A percentile compares a stretch with the other conserved stretches of the same genome.
phyloP scores from a whole-genome alignment of 2,329 filamentous ascomycete genomes.

The Reticulascus tulasneorum region DNA sequence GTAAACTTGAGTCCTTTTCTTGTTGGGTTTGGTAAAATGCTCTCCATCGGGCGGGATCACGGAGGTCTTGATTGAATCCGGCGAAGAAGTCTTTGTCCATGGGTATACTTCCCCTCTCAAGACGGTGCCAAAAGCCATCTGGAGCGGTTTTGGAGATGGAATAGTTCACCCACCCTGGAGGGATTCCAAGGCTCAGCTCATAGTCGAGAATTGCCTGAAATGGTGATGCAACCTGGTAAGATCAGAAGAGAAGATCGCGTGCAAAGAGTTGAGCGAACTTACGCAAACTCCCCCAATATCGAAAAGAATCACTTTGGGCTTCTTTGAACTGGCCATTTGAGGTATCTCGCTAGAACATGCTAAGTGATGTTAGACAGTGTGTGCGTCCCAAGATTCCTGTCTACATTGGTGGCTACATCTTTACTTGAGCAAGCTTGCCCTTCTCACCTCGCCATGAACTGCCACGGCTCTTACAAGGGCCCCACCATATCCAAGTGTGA shows the following conservation, averaged over 20 bases:
- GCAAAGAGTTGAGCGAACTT: slow-evolving; percentile 40
- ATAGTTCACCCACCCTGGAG: slow-evolving; percentile 86
- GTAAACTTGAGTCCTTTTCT: slow-evolving; percentile 35
- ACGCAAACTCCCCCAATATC: slow-evolving; percentile 97
- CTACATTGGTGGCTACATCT: too few species aligned
- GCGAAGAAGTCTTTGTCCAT: slow-evolving; percentile 73
- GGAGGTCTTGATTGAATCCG: slow-evolving; percentile 72
- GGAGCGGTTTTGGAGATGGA: slow-evolving; percentile 77
- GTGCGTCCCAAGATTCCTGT: too few species aligned
- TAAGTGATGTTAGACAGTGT: too few species aligned
- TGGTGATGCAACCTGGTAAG: slow-evolving; percentile 74
- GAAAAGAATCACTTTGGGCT: slow-evolving; percentile 77
- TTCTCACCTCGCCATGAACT: too few species aligned
- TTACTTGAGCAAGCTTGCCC: too few species aligned
- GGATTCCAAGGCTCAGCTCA: slow-evolving; percentile 71
- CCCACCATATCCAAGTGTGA: slow-evolving; percentile 4
- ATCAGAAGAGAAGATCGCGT: not conserved
- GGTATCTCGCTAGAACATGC: slow-evolving; percentile 26
- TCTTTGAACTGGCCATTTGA: slow-evolving; percentile 38
- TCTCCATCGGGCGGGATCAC: slow-evolving; percentile 63
- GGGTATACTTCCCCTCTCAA: slow-evolving; percentile 79
- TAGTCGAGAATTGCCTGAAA: slow-evolving; percentile 93
- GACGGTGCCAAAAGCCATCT: slow-evolving; percentile 78
- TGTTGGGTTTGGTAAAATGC: slow-evolving; percentile 52
- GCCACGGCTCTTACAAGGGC: too few species aligned